phyloP scores from a whole-genome alignment of 306 rosid genomes.

The Sechiopsis laciniata region DNA sequence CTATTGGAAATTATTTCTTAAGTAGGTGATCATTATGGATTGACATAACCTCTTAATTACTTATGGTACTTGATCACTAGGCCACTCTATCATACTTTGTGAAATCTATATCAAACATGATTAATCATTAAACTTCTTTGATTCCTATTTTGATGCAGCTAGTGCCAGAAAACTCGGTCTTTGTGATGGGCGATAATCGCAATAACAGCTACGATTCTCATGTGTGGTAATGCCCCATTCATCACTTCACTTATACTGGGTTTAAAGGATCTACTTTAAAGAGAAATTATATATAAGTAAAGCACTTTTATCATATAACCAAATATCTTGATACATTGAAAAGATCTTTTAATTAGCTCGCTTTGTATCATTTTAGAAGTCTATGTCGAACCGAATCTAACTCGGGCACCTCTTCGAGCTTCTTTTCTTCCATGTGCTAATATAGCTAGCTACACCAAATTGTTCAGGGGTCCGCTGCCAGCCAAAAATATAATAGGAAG shows the following conservation, averaged over 20 bases:
- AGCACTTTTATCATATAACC: background rate
- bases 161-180: slow-evolving; percentile 73
- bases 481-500: slow-evolving; percentile 89
- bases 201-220: slow-evolving; percentile 97
- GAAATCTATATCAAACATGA: too few relatives aligned
- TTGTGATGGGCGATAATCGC: slow-evolving; percentile 99
- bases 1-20: too few relatives aligned
- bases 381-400: too few relatives aligned
- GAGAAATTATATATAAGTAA: background rate
- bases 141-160: slow-evolving; percentile 39
- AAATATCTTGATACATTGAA: background rate
- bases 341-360: too few relatives aligned
- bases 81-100: too few relatives aligned
- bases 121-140: too few relatives aligned
- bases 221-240: slow-evolving; percentile 52
- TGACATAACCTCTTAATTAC: too few relatives aligned
- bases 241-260: background rate
- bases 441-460: slow-evolving; percentile 22
- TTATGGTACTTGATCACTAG: too few relatives aligned
- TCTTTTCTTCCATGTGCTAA: slow-evolving; percentile 11
- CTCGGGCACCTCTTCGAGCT: background rate
- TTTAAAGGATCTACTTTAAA: background rate
- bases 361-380: too few relatives aligned
- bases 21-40: too few relatives aligned
- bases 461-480: slow-evolving; percentile 85